Percentiles rank a stretch among this genome's conserved stretches.
Evolutionary conservation across 1,284 basidiomycete genomes (phyloP).

Genomic region (Takashimella tepidaria): DNA sequence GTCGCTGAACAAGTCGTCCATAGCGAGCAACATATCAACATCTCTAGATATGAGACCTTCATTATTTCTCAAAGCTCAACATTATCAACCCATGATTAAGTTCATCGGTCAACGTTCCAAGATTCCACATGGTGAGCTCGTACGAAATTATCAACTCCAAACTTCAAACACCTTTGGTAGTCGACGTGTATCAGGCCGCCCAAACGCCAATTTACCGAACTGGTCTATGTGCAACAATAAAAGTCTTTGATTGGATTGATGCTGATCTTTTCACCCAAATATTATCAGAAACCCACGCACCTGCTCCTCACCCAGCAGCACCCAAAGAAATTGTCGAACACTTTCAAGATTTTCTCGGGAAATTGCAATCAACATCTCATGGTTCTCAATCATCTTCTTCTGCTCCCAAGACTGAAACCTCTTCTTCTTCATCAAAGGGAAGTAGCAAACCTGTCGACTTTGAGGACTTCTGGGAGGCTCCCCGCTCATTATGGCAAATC

Average conservation of each 20-base stretch:
- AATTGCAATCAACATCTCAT: conserved; percentile 50
- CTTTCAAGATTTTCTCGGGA: conserved; percentile 59
- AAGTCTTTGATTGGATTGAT: too few relatives aligned
- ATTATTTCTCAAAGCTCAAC: neutral
- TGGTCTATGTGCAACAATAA: too few relatives aligned
- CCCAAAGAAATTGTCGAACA: conserved; percentile 62
- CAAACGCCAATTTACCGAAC: neutral
- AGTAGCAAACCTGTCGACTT: conserved; percentile 49
- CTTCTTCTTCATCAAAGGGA: conserved; percentile 12
- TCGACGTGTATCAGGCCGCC: neutral
- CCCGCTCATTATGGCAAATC: conserved; percentile 62
- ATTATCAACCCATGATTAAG: conserved; percentile 60
- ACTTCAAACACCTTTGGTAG: conserved; percentile 3
- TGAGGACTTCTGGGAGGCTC: conserved; percentile 74
- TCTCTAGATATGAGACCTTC: neutral
- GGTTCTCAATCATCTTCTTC: conserved; percentile 22
- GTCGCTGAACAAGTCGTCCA: neutral
- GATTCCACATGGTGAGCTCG: conserved; percentile 53
- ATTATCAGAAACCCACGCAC: conserved; percentile 55
- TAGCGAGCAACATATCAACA: neutral
- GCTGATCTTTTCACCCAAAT: conserved; percentile 1
- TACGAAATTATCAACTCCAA: conserved; percentile 8
- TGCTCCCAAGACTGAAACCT: conserved; percentile 30
- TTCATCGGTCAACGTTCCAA: conserved; percentile 69
- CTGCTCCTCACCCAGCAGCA: conserved; percentile 70